Evolutionary conservation across 1,284 basidiomycete genomes (phyloP).

Genomic region (Leccinum holopus): DNA sequence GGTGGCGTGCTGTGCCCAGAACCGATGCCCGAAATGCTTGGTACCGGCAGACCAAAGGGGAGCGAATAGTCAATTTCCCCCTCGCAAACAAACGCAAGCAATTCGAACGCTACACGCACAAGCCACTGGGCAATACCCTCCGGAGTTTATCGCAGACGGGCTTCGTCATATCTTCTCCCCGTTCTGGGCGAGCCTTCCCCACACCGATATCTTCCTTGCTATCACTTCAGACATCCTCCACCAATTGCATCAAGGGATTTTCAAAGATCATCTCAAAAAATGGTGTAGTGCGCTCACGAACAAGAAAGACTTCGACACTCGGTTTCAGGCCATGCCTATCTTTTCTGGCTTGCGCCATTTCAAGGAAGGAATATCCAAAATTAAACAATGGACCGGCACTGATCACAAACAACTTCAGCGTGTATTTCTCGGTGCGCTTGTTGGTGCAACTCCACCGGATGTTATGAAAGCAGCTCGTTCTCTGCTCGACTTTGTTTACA

Average conservation of each 20-base stretch:
- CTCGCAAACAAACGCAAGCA: neutral
- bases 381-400: neutral
- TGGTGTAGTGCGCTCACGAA: neutral
- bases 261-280: conserved; percentile 9
- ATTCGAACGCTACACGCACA: neutral
- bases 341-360: neutral
- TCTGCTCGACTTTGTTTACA: neutral
- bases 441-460: neutral
- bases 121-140: neutral
- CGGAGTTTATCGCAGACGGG: neutral
- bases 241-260: neutral
- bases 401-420: neutral
- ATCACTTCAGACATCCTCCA: neutral
- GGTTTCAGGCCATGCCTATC: neutral
- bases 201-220: neutral
- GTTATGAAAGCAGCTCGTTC: fast-evolving
- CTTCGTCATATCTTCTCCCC: neutral
- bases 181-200: neutral
- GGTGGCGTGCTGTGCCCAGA: conserved; percentile 24
- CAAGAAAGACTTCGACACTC: neutral
- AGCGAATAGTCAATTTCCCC: neutral
- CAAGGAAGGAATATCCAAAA: neutral
- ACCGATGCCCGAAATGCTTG: conserved; percentile 17
- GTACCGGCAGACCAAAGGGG: neutral
- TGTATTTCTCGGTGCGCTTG: neutral